These are phyloP conservation scores for Gaeumannomyces tritici DNA, from an alignment of 2,329 filamentous ascomycete genomes.

Conservation along the genomic window DNA sequence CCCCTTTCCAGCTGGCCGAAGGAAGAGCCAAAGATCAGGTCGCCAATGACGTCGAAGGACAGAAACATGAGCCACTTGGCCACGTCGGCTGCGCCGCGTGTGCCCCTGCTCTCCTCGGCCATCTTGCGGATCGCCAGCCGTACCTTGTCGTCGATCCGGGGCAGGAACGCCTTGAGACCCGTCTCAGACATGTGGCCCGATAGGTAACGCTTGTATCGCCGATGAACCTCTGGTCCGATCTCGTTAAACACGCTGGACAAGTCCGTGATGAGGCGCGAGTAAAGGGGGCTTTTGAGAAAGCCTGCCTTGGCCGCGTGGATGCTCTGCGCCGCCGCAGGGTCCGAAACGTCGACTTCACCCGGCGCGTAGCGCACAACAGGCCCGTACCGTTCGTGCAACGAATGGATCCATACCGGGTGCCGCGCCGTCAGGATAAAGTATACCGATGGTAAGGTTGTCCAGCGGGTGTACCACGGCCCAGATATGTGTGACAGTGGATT, in stretches of 20 bases:
- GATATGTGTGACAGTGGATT: neutral
- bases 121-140: constrained; percentile 32
- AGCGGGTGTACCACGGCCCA: neutral
- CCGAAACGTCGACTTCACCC: constrained; percentile 15
- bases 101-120: constrained; percentile 25
- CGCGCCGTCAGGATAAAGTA: neutral
- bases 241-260: constrained; percentile 27
- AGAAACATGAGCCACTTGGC: constrained; percentile 45
- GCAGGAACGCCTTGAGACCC: constrained; percentile 20
- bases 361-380: constrained; percentile 17
- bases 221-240: constrained; percentile 26
- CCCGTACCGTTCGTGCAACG: constrained; percentile 5
- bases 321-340: constrained; percentile 12
- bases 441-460: neutral
- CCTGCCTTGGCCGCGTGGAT: constrained; percentile 20
- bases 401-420: neutral
- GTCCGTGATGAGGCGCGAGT: constrained; percentile 7
- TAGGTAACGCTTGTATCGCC: constrained; percentile 29
- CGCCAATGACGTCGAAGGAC: constrained; percentile 42
- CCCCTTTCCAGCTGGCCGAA: constrained; percentile 41
- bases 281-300: constrained; percentile 18
- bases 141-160: constrained; percentile 24
- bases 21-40: constrained; percentile 45
- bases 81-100: constrained; percentile 29
- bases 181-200: constrained; percentile 27